Evolutionary conservation across 768 basidiomycete species (phyloP).

Genomic region (Calvatia gigantea): DNA sequence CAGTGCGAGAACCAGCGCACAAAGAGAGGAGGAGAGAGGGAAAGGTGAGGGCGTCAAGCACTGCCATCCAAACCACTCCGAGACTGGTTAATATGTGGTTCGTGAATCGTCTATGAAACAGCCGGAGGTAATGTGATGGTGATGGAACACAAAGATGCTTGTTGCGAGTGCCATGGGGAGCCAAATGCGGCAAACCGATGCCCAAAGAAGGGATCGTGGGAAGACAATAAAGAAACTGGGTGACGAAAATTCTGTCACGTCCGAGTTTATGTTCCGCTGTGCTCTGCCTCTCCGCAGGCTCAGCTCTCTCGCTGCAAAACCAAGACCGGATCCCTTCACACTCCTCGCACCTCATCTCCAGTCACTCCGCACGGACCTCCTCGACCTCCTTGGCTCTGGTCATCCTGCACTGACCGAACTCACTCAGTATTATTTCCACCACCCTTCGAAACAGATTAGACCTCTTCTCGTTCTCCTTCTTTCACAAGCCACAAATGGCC

Average conservation of each 20-base stretch:
- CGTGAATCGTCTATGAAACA: background rate
- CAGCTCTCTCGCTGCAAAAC: background rate
- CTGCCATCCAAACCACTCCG: background rate
- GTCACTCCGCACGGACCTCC: slow-evolving; percentile 62
- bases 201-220: slow-evolving; percentile 4
- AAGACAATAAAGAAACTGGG: background rate
- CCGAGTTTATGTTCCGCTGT: slow-evolving; percentile 6
- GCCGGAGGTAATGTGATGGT: background rate
- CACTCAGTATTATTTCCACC: slow-evolving; percentile 89
- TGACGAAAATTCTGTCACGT: background rate
- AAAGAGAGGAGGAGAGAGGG: background rate
- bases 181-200: slow-evolving; percentile 1
- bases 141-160: slow-evolving; percentile 1
- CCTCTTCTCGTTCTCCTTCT: slow-evolving; percentile 86
- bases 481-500: slow-evolving; percentile 85
- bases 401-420: slow-evolving; percentile 82
- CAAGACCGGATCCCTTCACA: slow-evolving; percentile 58
- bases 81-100: background rate
- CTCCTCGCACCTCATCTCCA: slow-evolving; percentile 67
- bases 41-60: slow-evolving; percentile 1
- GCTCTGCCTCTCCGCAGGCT: background rate
- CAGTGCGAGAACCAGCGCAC: slow-evolving; percentile 8
- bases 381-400: slow-evolving; percentile 75
- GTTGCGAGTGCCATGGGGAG: background rate
- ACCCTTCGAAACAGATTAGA: slow-evolving; percentile 86